These are phyloP conservation scores for Solanum aculeatissimum DNA, from an alignment of 305 asterid species.

Conservation along the genomic window DNA sequence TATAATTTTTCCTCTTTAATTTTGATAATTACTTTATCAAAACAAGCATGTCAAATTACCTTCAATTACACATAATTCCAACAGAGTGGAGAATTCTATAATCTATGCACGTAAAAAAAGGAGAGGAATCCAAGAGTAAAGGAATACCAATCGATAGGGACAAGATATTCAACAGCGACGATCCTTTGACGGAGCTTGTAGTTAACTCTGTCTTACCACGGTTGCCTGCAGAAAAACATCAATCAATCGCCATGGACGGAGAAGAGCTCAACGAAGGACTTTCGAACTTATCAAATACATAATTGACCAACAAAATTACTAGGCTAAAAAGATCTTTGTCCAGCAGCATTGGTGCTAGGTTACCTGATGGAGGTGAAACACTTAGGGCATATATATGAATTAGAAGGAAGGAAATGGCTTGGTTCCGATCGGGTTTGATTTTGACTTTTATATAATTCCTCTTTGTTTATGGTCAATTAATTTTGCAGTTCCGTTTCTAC, in stretches of 20 bases:
- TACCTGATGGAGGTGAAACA: constrained; percentile 47
- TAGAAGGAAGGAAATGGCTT: too few relatives aligned
- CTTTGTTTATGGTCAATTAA: too few relatives aligned
- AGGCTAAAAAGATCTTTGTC: background rate
- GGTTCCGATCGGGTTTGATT: too few relatives aligned
- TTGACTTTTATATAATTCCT: too few relatives aligned
- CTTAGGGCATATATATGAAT: background rate
- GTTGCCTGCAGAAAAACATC: background rate
- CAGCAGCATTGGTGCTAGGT: background rate
- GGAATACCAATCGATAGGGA: constrained; percentile 19
- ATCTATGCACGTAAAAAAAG: background rate
- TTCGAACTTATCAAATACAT: constrained; percentile 3
- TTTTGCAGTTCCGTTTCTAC: too few relatives aligned
- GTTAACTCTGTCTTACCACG: background rate
- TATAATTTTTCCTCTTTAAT: too few relatives aligned
- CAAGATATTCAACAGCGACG: constrained; percentile 11
- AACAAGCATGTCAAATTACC: too few relatives aligned
- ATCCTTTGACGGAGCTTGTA: constrained; percentile 15
- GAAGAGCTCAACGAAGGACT: background rate
- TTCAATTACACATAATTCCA: too few relatives aligned
- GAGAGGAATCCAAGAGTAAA: background rate
- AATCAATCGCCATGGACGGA: constrained; percentile 4
- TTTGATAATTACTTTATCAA: too few relatives aligned
- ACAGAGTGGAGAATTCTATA: too few relatives aligned
- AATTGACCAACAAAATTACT: constrained; percentile 5